A percentile compares a stretch with the other conserved stretches of the same genome.
Conservation (phyloP, 306 rosid species). For the Corylus avellana region DNA sequence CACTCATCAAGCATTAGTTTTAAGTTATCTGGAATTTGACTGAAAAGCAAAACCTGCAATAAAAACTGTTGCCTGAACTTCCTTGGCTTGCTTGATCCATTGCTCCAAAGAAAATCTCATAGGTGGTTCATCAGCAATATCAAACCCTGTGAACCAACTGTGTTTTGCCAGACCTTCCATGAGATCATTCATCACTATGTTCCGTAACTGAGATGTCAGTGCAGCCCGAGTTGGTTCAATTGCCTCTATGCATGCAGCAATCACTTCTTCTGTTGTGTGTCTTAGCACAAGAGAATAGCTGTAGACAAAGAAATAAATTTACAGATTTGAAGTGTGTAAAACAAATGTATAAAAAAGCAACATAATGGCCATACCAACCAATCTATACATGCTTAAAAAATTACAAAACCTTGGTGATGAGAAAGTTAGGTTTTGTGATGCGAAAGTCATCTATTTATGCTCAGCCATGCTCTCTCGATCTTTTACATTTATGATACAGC, state of each 20-base stretch:
- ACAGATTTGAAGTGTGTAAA: constrained; percentile 13
- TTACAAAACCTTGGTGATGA: neutral
- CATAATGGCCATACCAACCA: neutral
- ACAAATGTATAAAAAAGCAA: constrained; percentile 8
- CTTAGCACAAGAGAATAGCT: constrained; percentile 93
- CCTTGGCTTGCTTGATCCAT: constrained; percentile 84
- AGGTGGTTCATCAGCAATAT: constrained; percentile 68
- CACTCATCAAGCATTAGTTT: neutral
- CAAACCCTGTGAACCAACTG: constrained; percentile 82
- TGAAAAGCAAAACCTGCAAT: constrained; percentile 65
- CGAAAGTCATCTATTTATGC: neutral
- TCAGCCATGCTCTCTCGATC: neutral
- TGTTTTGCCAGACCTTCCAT: constrained; percentile 68
- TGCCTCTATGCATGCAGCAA: constrained; percentile 84
- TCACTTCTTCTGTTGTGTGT: constrained; percentile 98
- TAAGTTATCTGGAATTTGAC: neutral
- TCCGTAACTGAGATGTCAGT: constrained; percentile 69
- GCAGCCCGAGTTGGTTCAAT: constrained; percentile 80
- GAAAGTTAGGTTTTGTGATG: neutral
- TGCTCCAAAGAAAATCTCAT: constrained; percentile 55
- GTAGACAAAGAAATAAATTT: constrained; percentile 28
- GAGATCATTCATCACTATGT: constrained; percentile 67
- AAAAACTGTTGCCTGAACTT: constrained; percentile 78
- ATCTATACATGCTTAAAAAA: neutral
- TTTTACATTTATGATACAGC: neutral